Evolutionary conservation across 179 eudicot genomes (phyloP).

Genomic region (Pouteria campechiana): DNA sequence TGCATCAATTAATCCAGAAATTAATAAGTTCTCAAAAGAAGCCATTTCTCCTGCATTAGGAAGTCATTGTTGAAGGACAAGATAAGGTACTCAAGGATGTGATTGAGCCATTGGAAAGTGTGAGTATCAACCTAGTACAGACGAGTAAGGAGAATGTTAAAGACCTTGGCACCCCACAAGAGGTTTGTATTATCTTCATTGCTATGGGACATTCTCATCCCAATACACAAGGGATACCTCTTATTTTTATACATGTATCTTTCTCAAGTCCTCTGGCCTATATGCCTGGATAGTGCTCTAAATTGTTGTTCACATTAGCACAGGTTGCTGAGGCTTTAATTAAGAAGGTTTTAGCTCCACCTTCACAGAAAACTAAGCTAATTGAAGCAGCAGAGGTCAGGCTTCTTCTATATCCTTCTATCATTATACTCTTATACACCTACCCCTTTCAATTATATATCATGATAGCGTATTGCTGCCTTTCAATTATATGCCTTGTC

Average conservation of each 20-base stretch:
- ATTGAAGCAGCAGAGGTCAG: constrained; percentile 79
- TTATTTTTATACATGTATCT: constrained; percentile 1
- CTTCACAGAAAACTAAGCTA: constrained; percentile 79
- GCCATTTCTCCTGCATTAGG: too few relatives aligned
- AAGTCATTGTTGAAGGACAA: constrained; percentile 81
- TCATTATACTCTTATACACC: too few relatives aligned
- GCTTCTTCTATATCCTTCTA: neutral
- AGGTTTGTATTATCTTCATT: constrained; percentile 29
- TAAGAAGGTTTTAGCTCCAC: constrained; percentile 74
- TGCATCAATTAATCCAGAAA: too few relatives aligned
- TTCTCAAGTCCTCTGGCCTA: neutral
- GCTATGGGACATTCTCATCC: neutral
- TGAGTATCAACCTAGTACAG: constrained; percentile 64
- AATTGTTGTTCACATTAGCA: neutral
- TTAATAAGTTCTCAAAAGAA: too few relatives aligned
- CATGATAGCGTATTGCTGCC: too few relatives aligned
- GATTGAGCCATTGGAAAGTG: constrained; percentile 95
- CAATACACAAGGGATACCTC: neutral
- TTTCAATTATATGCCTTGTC: too few relatives aligned
- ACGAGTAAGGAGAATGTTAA: constrained; percentile 65
- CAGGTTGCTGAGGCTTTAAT: constrained; percentile 87
- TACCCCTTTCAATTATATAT: too few relatives aligned
- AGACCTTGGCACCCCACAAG: constrained; percentile 85
- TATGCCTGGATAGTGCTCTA: too few relatives aligned
- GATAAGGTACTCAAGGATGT: constrained; percentile 98